Conservation (phyloP, 2,329 filamentous ascomycete genomes). For the Talaromyces sp. region DNA sequence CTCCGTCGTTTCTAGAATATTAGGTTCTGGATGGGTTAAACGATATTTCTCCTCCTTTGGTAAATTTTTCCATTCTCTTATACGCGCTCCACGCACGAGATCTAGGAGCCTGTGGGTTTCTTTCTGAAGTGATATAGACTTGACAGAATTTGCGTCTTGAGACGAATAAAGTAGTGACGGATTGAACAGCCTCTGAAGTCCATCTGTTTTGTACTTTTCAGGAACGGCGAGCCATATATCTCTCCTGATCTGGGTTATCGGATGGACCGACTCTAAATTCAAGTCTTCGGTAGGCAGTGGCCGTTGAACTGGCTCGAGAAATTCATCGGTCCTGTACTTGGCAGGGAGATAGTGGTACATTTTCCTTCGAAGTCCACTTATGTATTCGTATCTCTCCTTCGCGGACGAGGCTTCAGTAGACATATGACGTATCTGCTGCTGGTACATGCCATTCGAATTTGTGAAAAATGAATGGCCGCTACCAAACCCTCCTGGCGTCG, state of each 20-base stretch:
- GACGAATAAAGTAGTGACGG: background rate
- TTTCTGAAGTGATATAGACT: background rate
- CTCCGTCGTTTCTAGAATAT: background rate
- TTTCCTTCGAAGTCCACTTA: background rate
- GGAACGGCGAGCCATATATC: background rate
- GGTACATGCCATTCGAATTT: background rate
- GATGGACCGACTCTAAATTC: background rate
- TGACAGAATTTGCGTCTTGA: background rate
- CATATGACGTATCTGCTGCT: slow-evolving; percentile 6
- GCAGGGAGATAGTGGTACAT: background rate
- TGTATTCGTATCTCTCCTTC: background rate
- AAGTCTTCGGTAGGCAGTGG: background rate
- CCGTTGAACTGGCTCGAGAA: background rate
- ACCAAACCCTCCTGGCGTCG: background rate
- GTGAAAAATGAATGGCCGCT: background rate
- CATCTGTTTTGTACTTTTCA: background rate
- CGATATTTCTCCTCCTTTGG: background rate
- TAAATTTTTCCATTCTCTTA: background rate
- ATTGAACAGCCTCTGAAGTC: background rate
- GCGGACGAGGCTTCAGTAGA: background rate
- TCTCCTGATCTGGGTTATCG: background rate
- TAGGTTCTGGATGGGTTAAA: background rate
- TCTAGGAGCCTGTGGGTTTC: background rate
- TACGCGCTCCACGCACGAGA: background rate
- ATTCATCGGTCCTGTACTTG: background rate